Percentiles rank a stretch among this genome's conserved stretches.
phyloP scores from a whole-genome alignment of 2,329 filamentous ascomycete genomes.

The Phaeoacremonium minimum region DNA sequence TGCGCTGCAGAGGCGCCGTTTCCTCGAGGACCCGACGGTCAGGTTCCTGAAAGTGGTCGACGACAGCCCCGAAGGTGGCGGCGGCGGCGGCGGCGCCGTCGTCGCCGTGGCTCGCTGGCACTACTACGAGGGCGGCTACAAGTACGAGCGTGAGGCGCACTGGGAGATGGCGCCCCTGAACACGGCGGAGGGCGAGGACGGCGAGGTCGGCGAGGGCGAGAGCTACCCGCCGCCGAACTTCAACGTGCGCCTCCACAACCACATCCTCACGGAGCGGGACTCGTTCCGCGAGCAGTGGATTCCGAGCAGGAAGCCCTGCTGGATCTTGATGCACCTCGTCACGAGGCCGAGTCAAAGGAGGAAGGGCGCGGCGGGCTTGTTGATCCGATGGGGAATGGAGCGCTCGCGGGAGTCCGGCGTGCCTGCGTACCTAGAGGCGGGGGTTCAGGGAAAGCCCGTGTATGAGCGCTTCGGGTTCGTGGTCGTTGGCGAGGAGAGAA shows the following conservation, averaged over 20 bases:
- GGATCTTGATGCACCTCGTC: conserved; percentile 16
- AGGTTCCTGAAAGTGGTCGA: conserved; percentile 13
- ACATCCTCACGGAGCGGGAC: conserved; percentile 11
- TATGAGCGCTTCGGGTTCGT: no score
- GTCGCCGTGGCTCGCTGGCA: conserved; percentile 14
- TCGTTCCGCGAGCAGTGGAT: conserved; percentile 10
- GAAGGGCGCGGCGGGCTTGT: conserved; percentile 5
- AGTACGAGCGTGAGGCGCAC: conserved; percentile 4
- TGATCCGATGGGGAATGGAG: no score
- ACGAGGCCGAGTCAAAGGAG: conserved; percentile 8
- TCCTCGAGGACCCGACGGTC: conserved; percentile 8
- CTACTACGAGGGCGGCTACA: conserved; percentile 11
- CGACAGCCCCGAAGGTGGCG: conserved; percentile 1
- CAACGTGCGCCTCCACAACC: conserved; percentile 12
- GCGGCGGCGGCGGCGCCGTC: no score
- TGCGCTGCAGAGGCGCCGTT: conserved; percentile 11
- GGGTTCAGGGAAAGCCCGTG: no score
- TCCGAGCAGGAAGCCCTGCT: conserved; percentile 6
- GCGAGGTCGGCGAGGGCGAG: background rate
- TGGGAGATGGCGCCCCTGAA: conserved; percentile 10
- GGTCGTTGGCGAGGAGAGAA: no score
- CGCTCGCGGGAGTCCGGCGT: no score
- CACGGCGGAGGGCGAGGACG: background rate
- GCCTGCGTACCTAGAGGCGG: no score
- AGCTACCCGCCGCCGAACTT: conserved; percentile 7